Base-by-base conservation (phyloP, 225 moss, liverwort and hornwort species). In the Physcomitrium patens region DNA sequence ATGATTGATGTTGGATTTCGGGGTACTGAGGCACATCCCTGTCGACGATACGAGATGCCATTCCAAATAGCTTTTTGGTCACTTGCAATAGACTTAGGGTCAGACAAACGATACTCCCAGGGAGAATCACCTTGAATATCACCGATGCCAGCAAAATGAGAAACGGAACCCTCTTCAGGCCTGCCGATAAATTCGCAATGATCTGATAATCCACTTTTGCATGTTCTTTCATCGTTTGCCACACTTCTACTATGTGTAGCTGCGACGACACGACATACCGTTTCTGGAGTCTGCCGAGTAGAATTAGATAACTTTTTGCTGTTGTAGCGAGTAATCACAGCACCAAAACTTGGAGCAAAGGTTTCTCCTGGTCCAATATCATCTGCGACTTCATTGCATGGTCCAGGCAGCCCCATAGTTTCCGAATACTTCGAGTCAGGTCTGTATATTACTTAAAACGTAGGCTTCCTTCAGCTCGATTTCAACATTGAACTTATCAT, bases 1-100 rank as follows among this genome's bases (percentile, higher is more conserved):
- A 93, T 91, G n/a, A 90, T 91, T 59, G 96, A 91, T 46, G 90
- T 87, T 23, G 96, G 91, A 44, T 73, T 67, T 43, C 84, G 84
- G 42, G 77, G 67, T 71, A 50, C 58, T 10, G 79, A 72, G 49
- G 68, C 78, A 73, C 80, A 64, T 81, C 86, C 93, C 69, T 83
- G 76, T 15, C 79, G 41, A 24, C 84, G 84, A 71, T 66, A 85
- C 55, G 82, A 74, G 44, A 55, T 74, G 41, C 83, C 86, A 51
- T 81, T 67, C 48, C 88, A 78, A 66, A 63, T 72, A 70, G 78
- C 79, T 78, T 89, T 77, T 59, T 86, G 87, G 27, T 13, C 82
- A 62, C 74, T 80, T 19, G 79, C 72, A 78, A 47, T 69, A 28
- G 59, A 73, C 31, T 37, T 37, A 17, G 82, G 70, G 11, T 65